A percentile compares a stretch with the other conserved stretches of the same genome.
Conservation (phyloP, 768 basidiomycete genomes). For the Imleria badia region DNA sequence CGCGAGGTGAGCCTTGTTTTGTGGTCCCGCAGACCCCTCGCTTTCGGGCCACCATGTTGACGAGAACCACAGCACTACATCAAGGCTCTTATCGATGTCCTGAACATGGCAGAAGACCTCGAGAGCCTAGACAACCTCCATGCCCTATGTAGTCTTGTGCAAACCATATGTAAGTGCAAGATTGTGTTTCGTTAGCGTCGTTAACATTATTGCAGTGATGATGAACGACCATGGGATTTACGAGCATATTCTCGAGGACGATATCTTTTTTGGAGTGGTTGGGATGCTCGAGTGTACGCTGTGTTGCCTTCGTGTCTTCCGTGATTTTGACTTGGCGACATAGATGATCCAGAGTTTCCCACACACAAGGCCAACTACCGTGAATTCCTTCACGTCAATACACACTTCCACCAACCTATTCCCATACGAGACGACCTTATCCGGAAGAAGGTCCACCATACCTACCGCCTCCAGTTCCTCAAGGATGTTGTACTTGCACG, state of each 20-base stretch:
- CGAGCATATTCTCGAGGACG: slow-evolving; percentile 92
- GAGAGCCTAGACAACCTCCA: slow-evolving; percentile 91
- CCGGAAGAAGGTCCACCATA: slow-evolving; percentile 91
- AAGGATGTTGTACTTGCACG: slow-evolving; percentile 98
- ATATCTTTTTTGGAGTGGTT: slow-evolving; percentile 87
- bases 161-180: slow-evolving; percentile 77
- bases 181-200: not conserved
- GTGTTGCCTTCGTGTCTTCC: slow-evolving; percentile 2
- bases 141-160: slow-evolving; percentile 88
- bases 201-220: slow-evolving; percentile 57
- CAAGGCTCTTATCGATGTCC: slow-evolving; percentile 78
- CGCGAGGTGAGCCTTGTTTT: slow-evolving; percentile 58
- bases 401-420: slow-evolving; percentile 90
- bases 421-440: slow-evolving; percentile 73
- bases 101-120: slow-evolving; percentile 88
- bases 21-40: not conserved
- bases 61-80: slow-evolving; percentile 69
- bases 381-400: slow-evolving; percentile 79
- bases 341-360: slow-evolving; percentile 97
- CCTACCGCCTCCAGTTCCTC: slow-evolving; percentile 94
- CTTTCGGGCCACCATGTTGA: not conserved
- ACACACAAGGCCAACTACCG: slow-evolving; percentile 97
- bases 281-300: slow-evolving; percentile 95
- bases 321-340: slow-evolving; percentile 16
- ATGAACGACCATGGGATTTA: slow-evolving; percentile 94